These are phyloP conservation scores for Umbelopsis sp. DNA, from an alignment of 371 early-diverging fungal species.

Conservation along the genomic window DNA sequence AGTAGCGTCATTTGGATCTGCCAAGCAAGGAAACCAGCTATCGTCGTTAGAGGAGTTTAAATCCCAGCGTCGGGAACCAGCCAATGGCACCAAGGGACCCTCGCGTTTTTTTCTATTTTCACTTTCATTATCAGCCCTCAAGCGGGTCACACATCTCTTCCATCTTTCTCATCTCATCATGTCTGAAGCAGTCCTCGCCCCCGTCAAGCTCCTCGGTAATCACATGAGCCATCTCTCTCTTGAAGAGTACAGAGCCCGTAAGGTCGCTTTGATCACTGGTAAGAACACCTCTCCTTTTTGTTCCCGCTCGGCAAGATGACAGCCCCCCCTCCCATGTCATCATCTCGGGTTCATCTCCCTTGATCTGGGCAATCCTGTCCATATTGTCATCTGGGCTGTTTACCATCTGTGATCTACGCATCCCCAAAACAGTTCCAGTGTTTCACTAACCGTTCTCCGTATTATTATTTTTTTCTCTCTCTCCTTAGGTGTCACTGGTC, in stretches of 20 bases:
- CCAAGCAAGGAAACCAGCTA: background rate
- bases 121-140: conserved; percentile 21
- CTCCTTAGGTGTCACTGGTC: conserved; percentile 77
- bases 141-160: conserved; percentile 18
- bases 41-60: background rate
- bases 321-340: background rate
- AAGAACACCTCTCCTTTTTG: conserved; percentile 20
- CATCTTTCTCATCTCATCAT: conserved; percentile 26
- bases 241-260: conserved; percentile 65
- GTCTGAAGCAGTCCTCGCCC: conserved; percentile 36
- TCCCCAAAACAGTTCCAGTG: background rate
- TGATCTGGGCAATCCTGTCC: background rate
- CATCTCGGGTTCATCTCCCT: background rate
- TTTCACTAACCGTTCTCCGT: background rate
- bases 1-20: background rate
- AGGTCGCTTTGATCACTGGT: conserved; percentile 71
- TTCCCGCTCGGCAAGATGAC: background rate
- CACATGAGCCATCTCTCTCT: conserved; percentile 40
- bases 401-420: background rate
- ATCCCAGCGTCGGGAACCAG: conserved; percentile 6
- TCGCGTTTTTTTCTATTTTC: conserved; percentile 20
- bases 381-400: background rate
- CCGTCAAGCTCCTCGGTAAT: conserved; percentile 32
- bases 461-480: background rate
- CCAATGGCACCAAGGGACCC: conserved; percentile 19